Conservation (phyloP, 495 filamentous ascomycete species). For the Podospora pseudopauciseta region DNA sequence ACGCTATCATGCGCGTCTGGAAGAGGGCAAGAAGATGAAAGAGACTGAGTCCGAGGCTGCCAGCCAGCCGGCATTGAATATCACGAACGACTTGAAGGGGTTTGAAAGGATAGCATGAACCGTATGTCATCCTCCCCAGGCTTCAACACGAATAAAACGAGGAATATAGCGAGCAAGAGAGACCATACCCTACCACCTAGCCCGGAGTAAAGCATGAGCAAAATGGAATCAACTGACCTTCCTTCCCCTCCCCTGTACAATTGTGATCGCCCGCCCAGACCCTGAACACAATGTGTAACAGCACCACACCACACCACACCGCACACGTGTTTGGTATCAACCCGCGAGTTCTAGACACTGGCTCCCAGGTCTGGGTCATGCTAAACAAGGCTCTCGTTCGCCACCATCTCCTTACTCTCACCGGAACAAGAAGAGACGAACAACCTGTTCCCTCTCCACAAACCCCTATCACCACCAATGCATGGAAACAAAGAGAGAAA, state of each 20-base stretch:
- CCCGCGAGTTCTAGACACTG: background rate
- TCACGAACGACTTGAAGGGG: too few species aligned
- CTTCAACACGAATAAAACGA: background rate
- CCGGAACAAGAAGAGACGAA: background rate
- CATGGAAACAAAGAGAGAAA: background rate
- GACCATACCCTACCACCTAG: too few species aligned
- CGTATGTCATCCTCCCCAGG: background rate
- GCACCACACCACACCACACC: too few species aligned
- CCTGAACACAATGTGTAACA: background rate
- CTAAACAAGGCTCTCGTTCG: background rate
- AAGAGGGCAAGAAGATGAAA: background rate
- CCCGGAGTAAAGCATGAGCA: background rate
- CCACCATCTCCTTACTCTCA: background rate
- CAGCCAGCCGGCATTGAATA: too few species aligned
- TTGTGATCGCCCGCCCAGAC: background rate
- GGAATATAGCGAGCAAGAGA: too few species aligned
- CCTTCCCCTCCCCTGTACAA: background rate
- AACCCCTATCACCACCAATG: background rate
- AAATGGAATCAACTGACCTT: background rate
- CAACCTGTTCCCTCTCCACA: background rate
- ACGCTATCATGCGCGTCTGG: background rate
- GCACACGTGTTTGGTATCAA: background rate
- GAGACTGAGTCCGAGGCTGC: background rate
- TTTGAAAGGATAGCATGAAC: background rate
- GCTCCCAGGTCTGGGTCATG: background rate